Base-by-base conservation (phyloP, 2,329 filamentous ascomycete species). In the Didymella pinodella region DNA sequence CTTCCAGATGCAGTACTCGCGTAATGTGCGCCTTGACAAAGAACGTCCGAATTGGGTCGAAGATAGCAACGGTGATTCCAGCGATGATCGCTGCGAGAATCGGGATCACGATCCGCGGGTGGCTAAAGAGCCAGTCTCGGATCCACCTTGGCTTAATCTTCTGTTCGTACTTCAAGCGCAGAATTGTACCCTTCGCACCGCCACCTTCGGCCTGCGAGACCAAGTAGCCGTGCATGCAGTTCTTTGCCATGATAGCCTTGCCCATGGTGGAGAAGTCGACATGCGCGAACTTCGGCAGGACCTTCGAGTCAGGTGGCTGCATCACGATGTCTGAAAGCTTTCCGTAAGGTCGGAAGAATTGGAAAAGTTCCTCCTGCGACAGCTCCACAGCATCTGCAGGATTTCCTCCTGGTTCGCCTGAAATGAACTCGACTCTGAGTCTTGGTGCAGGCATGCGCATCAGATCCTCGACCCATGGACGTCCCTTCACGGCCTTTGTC, bases 401-500 rank as follows among this genome's bases (percentile, higher is more conserved):
- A 0, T 91, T 85, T 1, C 82, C 84, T n/a, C 91, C 92, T 0
- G 91, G 85, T 26, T 85, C 84, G 0, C 86, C 85, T 4, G 93
- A 87, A 7, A 94, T 84, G 64, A 97, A 98, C 72, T 98, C 94
- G 22, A 97, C 88, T 66, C 87, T 90, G 36, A 99, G 71, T 28
- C 91, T 84, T 40, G 83, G 83, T 57, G 88, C 92, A 0, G 95
- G 95, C 49, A 93, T 88, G 7, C 93, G 86, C 66, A 92, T 90
- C 28, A 99, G 80, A 73, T 99, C 95, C 72, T 98, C 95, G 2
- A 98, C 85, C 95, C 95, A 99, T 0, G 95, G 95, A 22, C 88
- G 87, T 10, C 95, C 95, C 54, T 87, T 83, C 2, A 99, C 95
- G 7, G 93, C 80, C 25, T 88, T 88, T 1, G 88, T 88, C 48